Base-by-base conservation (phyloP, 1,284 basidiomycete genomes). In the Ganoderma multipileum region DNA sequence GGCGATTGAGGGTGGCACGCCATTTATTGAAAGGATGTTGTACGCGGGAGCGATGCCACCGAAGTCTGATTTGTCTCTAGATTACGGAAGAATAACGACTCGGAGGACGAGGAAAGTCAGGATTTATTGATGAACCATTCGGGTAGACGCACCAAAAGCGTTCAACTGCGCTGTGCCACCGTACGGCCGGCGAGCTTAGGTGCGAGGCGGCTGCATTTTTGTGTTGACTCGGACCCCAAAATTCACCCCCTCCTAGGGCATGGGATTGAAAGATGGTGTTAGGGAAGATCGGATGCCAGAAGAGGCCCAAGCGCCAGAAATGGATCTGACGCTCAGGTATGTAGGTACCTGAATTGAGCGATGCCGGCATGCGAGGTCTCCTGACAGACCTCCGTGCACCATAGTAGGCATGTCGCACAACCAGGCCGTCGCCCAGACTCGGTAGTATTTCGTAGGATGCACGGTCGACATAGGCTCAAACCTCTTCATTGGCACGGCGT, bases 1-100 rank as follows among this genome's bases (percentile, higher is more conserved):
- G 28, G 41, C 2, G 63, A 38, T 54, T 39, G 61, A 50, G 66
- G 54, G 38, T 39, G 36, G 55, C 50, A 26, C 61, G 64, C 68
- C 61, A 61, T 42, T 16, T 26, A 5, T 16, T 36, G 55, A 36
- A 57, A 12, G 33, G 9, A 36, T 11, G 9, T 20, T 14, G 12
- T 18, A 41, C 39, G 26, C 52, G 18, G 26, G 20, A 28, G 26
- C n/a, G 12, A 2, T 26, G n/a, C n/a, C 6, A 50, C n/a, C 4
- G 18, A 50, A 36, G 16, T 50, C 20, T 20, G 20, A n/a, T 50
- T 23, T 50, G 18, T n/a, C 16, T 5, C 20, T 14, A 41, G 39
- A 14, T 41, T 41, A 3, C 9, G n/a, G 44, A 47, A 23, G 44
- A 18, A 44, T 44, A 20, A 2, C 18, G 16, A 44, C 20, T 12